phyloP scores from a whole-genome alignment of 257 asterid species.

The Solanum chmielewskii region DNA sequence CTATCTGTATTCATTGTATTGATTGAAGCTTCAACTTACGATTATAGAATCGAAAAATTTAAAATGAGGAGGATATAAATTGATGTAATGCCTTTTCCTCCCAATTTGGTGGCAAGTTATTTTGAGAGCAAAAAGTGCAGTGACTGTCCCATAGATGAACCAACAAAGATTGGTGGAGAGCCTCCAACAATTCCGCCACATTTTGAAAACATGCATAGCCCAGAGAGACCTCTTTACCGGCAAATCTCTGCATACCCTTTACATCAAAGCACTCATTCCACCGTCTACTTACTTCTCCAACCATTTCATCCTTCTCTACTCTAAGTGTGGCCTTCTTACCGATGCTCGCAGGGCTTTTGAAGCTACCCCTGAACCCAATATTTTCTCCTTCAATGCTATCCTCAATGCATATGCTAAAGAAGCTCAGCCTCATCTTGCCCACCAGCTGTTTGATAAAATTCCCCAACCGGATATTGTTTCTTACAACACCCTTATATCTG shows the following conservation, averaged over 20 bases:
- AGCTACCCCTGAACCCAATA: slow-evolving; percentile 37
- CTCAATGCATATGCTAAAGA: slow-evolving; percentile 50
- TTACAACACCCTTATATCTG: slow-evolving; percentile 71
- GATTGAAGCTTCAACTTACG: not conserved
- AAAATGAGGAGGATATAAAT: not conserved
- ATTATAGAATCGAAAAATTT: not conserved
- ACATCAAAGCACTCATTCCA: slow-evolving; percentile 41
- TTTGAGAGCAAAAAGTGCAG: not conserved
- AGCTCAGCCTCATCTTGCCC: slow-evolving; percentile 36
- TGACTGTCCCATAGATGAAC: slow-evolving; percentile 22
- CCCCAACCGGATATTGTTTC: slow-evolving; percentile 68
- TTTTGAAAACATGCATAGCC: slow-evolving; percentile 46
- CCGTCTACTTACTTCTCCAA: slow-evolving; percentile 52
- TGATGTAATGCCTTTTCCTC: not conserved
- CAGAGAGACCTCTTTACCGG: slow-evolving; percentile 44
- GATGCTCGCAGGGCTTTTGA: slow-evolving; percentile 45
- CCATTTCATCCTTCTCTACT: slow-evolving; percentile 73
- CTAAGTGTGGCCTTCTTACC: slow-evolving; percentile 49
- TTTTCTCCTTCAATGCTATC: slow-evolving; percentile 65
- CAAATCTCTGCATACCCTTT: slow-evolving; percentile 44
- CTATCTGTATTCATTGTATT: no score
- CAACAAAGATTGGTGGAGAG: slow-evolving; percentile 19
- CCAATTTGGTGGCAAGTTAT: not conserved
- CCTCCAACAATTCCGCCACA: slow-evolving; percentile 24
- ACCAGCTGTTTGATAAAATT: slow-evolving; percentile 52